Conservation (phyloP, 2,329 filamentous ascomycete species). For the Paecilomyces sp. region DNA sequence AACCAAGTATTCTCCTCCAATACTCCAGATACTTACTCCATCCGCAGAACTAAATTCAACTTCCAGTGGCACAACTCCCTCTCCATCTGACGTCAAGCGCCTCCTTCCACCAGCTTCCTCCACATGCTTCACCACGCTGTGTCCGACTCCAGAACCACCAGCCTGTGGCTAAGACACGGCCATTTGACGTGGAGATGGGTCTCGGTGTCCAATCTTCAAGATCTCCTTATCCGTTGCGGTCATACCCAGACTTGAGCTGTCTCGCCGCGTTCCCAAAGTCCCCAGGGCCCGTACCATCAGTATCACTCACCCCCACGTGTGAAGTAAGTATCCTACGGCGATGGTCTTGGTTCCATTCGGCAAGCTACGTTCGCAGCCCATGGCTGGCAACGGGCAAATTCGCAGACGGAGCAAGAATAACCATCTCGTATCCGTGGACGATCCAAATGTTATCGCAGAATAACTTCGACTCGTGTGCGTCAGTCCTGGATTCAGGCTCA, state of each 20-base stretch:
- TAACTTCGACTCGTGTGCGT: not conserved
- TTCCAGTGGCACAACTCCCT: not conserved
- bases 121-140: not conserved
- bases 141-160: not conserved
- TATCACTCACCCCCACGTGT: not conserved
- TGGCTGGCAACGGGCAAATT: not conserved
- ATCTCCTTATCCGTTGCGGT: no score
- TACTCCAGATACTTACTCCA: no score
- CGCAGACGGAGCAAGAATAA: not conserved
- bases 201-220: no score
- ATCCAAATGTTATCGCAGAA: not conserved
- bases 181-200: no score
- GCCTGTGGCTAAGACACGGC: not conserved
- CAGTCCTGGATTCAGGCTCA: not conserved
- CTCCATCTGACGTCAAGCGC: not conserved
- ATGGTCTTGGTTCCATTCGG: not conserved
- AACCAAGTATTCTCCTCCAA: no score
- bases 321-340: not conserved
- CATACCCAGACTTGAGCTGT: no score
- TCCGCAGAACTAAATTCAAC: not conserved
- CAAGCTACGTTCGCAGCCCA: not conserved
- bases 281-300: not conserved
- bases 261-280: no score
- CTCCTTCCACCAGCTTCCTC: not conserved
- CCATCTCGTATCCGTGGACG: not conserved